A percentile compares a stretch with the other conserved stretches of the same genome.
Evolutionary conservation across 306 rosid species (phyloP).

Genomic region (Sophora flavescens): DNA sequence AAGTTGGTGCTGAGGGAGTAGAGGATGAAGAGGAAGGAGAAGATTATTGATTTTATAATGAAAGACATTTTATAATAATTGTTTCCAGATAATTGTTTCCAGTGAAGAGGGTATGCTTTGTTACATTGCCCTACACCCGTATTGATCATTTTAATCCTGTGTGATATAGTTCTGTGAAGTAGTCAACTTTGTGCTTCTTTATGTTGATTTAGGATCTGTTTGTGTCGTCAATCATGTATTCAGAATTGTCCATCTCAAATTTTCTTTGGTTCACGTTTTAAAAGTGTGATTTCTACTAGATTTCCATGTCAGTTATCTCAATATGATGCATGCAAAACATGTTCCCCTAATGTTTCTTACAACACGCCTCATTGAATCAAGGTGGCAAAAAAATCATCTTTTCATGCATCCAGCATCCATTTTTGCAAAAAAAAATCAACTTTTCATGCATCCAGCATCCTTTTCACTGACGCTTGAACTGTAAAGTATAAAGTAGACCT

Average conservation of each 20-base stretch:
- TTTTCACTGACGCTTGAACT: too few species aligned
- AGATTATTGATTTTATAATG: conserved; percentile 60
- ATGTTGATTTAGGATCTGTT: conserved; percentile 49
- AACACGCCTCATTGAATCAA: background rate
- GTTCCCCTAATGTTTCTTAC: background rate
- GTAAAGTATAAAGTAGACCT: too few species aligned
- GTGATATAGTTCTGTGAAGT: conserved; percentile 55
- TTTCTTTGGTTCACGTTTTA: background rate
- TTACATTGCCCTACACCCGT: conserved; percentile 46
- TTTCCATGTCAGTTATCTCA: background rate
- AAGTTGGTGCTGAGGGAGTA: conserved; percentile 94
- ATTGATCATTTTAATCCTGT: conserved; percentile 50
- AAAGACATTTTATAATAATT: conserved; percentile 42
- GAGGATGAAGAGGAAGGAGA: conserved; percentile 90
- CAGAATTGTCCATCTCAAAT: conserved; percentile 38
- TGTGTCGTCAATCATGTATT: conserved; percentile 47
- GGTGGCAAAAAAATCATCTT: background rate
- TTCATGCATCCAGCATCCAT: background rate
- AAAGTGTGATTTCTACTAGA: background rate
- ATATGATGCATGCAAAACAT: background rate
- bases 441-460: background rate
- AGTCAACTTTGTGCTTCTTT: conserved; percentile 44
- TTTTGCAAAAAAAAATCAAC: background rate
- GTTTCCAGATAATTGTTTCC: conserved; percentile 38
- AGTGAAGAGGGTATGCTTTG: conserved; percentile 50